Conservation (phyloP, 208 protist species). For the Leishmania lainsoni region DNA sequence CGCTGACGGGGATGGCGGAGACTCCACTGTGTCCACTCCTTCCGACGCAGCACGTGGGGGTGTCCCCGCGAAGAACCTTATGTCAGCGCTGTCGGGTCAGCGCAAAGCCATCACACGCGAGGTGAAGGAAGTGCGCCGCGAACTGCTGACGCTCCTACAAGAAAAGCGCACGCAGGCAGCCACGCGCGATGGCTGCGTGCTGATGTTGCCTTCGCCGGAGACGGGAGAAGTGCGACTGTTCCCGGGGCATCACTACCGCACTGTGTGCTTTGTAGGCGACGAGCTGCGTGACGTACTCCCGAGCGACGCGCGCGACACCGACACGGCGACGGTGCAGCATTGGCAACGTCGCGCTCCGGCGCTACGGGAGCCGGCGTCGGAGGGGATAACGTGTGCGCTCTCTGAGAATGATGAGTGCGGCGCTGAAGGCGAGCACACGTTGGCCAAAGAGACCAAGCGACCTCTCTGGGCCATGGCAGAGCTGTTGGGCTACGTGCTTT, state of each 20-base stretch:
- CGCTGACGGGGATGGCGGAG: no score
- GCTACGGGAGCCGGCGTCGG: not conserved
- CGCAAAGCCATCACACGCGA: conserved; percentile 15
- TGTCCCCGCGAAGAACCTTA: not conserved
- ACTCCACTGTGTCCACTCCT: not conserved
- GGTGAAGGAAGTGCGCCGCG: not conserved
- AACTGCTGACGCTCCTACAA: conserved; percentile 8
- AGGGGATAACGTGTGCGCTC: not conserved
- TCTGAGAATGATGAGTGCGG: not conserved
- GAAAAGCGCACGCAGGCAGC: conserved; percentile 4
- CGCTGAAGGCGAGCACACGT: not conserved
- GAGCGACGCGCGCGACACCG: conserved; percentile 4
- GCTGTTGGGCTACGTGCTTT: conserved; percentile 9
- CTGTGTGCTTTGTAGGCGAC: conserved; percentile 73
- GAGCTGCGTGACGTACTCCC: conserved; percentile 46
- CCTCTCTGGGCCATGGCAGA: conserved; percentile 7
- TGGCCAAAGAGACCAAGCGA: not conserved
- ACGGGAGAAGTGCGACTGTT: conserved; percentile 52
- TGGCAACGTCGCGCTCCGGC: not conserved
- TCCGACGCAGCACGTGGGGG: not conserved
- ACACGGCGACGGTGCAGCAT: not conserved
- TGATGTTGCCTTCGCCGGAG: conserved; percentile 57
- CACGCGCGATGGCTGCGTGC: conserved; percentile 27
- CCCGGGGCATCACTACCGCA: conserved; percentile 49
- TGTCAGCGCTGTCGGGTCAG: conserved; percentile 3